Base-by-base conservation (phyloP, 768 basidiomycete genomes). In the Rhodotorula kratochvilovae region DNA sequence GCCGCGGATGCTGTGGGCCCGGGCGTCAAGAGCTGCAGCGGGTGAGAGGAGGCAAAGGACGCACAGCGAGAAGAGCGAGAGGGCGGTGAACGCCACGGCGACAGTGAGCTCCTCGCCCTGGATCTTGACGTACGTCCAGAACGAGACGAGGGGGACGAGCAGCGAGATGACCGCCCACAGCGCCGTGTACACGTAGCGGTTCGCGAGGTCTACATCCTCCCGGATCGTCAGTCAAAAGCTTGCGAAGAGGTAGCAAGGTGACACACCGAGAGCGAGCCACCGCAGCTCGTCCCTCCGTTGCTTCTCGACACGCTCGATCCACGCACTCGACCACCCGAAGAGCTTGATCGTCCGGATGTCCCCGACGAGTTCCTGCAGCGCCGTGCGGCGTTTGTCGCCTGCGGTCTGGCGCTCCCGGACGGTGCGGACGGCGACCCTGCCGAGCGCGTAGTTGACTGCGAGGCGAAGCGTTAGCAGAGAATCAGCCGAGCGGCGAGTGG, bases 41-140 rank as follows among this genome's bases (percentile, higher is more conserved):
- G 15, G 5, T 55, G 16, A 27, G 3, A 63, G 50, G 25, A 25
- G 33, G 48, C 21, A 11, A 36, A 60, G 31, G 31, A 61, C 67
- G 31, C 31, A 84, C 92, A 96, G 92, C 57, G 84, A 84, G 80
- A 95, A 95, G 54, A 95, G 80, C 0, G 91, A 86, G 46, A 96
- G 89, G 0, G 91, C 88, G 55, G 93, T 95, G 78, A 95, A 95
- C 0, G 94, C 93, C 27, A 87, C 84, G 16, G 88, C 84, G 60
- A 93, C 84, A 0, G 90, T 89, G 58, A 98, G 79, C 78, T 90
- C 82, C 57, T 91, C 85, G 1, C 90, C 89, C 73, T 85, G 86
- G 72, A 86, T 36, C 25, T 53, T 66, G 46, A 67, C 59, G 63
- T 69, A 75, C 19, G 55, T 48, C 35, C 13, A 39, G n/a, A 75